Conservation (phyloP, 1,139 yeast species). For the Pneumocystis sp. region DNA sequence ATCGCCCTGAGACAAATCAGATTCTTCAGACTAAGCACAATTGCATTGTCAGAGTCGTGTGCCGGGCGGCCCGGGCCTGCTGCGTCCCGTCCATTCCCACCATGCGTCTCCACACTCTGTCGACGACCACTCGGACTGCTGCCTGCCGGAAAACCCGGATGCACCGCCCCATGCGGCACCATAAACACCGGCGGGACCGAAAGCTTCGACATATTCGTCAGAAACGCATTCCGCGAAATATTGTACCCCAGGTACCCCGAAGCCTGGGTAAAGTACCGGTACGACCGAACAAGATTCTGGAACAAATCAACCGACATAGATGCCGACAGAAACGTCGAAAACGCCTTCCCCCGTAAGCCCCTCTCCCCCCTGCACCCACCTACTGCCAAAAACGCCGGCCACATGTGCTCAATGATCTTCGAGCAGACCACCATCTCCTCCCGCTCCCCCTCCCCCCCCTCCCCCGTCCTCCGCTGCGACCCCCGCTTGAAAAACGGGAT, state of each 20-base stretch:
- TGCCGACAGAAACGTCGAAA: constrained; percentile 43
- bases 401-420: constrained; percentile 31
- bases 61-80: constrained; percentile 16
- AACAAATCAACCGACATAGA: constrained; percentile 55
- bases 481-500: constrained; percentile 12
- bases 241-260: constrained; percentile 55
- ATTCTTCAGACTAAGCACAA: constrained; percentile 41
- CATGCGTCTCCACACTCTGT: background rate
- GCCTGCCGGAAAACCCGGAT: constrained; percentile 2
- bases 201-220: constrained; percentile 39
- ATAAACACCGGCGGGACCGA: constrained; percentile 22
- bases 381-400: constrained; percentile 31
- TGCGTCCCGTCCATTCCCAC: constrained; percentile 8
- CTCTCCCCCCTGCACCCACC: background rate
- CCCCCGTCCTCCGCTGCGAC: constrained; percentile 4
- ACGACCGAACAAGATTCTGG: constrained; percentile 46
- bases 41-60: constrained; percentile 10
- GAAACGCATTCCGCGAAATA: constrained; percentile 44
- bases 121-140: background rate
- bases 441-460: constrained; percentile 9
- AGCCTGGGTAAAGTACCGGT: constrained; percentile 69
- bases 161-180: constrained; percentile 7
- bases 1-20: constrained; percentile 67
- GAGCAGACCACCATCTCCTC: constrained; percentile 18
- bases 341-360: constrained; percentile 20